phyloP scores from a whole-genome alignment of 2,329 filamentous ascomycete species.

The Aspergillus transmontanensis region DNA sequence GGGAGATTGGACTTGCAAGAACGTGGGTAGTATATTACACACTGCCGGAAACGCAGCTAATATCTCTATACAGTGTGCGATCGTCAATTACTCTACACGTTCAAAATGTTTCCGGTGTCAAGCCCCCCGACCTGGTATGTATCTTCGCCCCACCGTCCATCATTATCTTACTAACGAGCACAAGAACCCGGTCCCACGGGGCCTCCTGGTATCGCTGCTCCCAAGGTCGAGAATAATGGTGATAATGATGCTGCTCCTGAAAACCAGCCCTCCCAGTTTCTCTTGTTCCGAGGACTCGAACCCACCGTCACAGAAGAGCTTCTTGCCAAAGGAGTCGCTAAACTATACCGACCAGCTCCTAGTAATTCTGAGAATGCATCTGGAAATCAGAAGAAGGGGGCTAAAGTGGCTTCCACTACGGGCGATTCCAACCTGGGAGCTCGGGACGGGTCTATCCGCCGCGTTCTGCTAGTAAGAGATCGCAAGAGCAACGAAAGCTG shows the following conservation, averaged over 20 bases:
- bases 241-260: constrained; percentile 59
- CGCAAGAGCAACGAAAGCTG: constrained; percentile 71
- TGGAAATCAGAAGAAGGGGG: constrained; percentile 46
- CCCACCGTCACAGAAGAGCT: constrained; percentile 71
- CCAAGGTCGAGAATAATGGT: constrained; percentile 53
- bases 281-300: constrained; percentile 73
- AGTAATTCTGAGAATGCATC: constrained; percentile 38
- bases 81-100: constrained; percentile 60
- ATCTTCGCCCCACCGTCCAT: background rate
- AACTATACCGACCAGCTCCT: constrained; percentile 64
- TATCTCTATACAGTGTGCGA: constrained; percentile 49
- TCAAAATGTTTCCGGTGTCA: constrained; percentile 62
- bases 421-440: constrained; percentile 68
- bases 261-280: constrained; percentile 69
- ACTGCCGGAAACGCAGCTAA: background rate
- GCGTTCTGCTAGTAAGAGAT: constrained; percentile 77
- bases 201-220: constrained; percentile 41
- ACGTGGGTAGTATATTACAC: constrained; percentile 38
- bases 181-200: constrained; percentile 31
- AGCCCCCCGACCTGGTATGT: constrained; percentile 54
- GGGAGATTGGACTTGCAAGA: constrained; percentile 60
- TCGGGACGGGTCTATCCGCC: constrained; percentile 70
- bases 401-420: constrained; percentile 58
- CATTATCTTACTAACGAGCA: constrained; percentile 16
- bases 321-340: constrained; percentile 71